Evolutionary conservation across 2,329 filamentous ascomycete genomes (phyloP).

Genomic region (Lasiodiplodia sp.): DNA sequence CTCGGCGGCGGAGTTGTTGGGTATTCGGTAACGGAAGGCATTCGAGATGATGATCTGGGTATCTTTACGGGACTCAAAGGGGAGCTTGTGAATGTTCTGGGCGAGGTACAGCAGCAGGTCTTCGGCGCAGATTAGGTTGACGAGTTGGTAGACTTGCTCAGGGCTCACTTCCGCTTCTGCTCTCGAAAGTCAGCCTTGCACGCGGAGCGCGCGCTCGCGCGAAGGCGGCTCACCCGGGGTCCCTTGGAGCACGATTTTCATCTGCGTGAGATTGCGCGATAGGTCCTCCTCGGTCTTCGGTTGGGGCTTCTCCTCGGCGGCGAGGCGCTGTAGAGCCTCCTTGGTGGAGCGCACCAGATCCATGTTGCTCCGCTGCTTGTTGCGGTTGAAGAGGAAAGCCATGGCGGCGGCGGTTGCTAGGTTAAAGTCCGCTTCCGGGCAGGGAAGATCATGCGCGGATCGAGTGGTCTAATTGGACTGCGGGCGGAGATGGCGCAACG

Average conservation of each 20-base stretch:
- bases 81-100: slow-evolving; percentile 80
- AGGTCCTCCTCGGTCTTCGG: slow-evolving; percentile 84
- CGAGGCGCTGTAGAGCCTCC: slow-evolving; percentile 67
- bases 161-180: slow-evolving; percentile 72
- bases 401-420: slow-evolving; percentile 54
- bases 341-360: slow-evolving; percentile 70
- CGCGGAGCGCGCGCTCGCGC: neutral
- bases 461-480: slow-evolving; percentile 27
- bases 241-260: slow-evolving; percentile 93
- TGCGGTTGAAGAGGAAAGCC: slow-evolving; percentile 72
- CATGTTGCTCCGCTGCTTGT: slow-evolving; percentile 66
- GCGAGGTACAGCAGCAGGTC: slow-evolving; percentile 87
- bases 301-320: slow-evolving; percentile 62
- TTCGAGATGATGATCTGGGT: slow-evolving; percentile 95
- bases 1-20: slow-evolving; percentile 70
- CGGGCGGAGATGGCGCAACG: slow-evolving; percentile 17
- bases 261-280: slow-evolving; percentile 82
- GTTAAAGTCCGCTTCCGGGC: slow-evolving; percentile 32
- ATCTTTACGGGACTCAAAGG: slow-evolving; percentile 96
- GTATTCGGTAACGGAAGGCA: slow-evolving; percentile 86
- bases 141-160: slow-evolving; percentile 86
- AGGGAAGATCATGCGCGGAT: slow-evolving; percentile 29
- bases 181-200: neutral
- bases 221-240: slow-evolving; percentile 73
- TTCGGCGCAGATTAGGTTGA: slow-evolving; percentile 85